Base-by-base conservation (phyloP, 176 grass and related monocot species). In the Cenchrus americanus region DNA sequence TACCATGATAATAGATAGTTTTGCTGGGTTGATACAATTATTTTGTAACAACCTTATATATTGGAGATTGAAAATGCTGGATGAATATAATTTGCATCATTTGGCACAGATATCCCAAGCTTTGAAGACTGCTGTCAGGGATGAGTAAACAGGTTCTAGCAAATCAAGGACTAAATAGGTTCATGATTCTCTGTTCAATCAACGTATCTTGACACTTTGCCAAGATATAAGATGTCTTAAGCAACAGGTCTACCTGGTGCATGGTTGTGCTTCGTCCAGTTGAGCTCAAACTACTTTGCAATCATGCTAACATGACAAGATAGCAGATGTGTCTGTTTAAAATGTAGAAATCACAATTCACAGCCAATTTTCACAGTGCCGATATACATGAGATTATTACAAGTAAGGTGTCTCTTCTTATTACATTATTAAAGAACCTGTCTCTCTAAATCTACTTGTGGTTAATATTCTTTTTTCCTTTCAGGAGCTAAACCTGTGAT, bases 1-100 rank as follows among this genome's bases (percentile, higher is more conserved):
- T 76, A 87, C 48, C 62, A 91, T 47, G 71, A 77, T 62, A 80
- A 73, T 62, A 76, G 49, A 89, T 84, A 84, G 78, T 59, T 11
- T 77, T 59, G 1, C 19, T 68, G 10, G 72, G 19, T 30, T 52
- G 48, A 86, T 18, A n/a, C 10, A 71, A 9, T 59, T 82, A 30
- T 11, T 75, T 10, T 76, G 22, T 32, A 67, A 80, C 2, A 62
- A 46, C 19, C 1, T 40, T 41, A 69, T 27, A 34, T 73, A 46
- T 61, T 18, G 32, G 43, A 79, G 17, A 43, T 27, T 41, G 18
- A 75, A 7, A 46, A 66, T 59, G 23, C 23, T 75, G 37, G 9
- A 41, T 78, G 49, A 43, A 75, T 78, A 78, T 26, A 60, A 60
- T 54, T 50, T 69, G 44, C 23, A 62, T 75, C 4, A 11, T 65